Evolutionary conservation across 768 basidiomycete species (phyloP).

Genomic region (Mycena polygramma): DNA sequence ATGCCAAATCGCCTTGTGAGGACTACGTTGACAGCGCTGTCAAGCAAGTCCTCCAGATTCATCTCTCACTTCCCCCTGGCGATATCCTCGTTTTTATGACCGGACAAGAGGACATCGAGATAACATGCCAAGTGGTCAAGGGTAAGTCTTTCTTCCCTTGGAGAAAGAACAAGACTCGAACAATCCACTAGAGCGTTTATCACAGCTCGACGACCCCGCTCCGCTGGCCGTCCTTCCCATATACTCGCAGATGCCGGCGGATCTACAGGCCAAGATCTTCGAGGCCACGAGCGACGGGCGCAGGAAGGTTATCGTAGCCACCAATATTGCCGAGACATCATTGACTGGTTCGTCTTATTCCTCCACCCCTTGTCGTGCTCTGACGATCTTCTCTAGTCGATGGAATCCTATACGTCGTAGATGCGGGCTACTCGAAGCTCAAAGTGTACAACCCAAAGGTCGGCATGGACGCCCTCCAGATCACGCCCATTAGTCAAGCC

Average conservation of each 20-base stretch:
- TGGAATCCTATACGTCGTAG: conserved; percentile 97
- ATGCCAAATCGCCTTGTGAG: conserved; percentile 97
- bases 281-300: conserved; percentile 94
- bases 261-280: conserved; percentile 98
- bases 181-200: conserved; percentile 78
- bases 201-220: conserved; percentile 91
- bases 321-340: conserved; percentile 99
- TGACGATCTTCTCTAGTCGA: conserved; percentile 71
- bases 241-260: conserved; percentile 99
- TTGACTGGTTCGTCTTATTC: conserved; percentile 75
- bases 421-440: conserved; percentile 96
- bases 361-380: conserved; percentile 31
- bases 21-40: conserved; percentile 99
- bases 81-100: conserved; percentile 99
- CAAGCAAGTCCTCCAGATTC: conserved; percentile 97
- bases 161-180: conserved; percentile 10
- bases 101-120: conserved; percentile 98
- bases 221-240: conserved; percentile 95
- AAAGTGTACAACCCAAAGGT: conserved; percentile 99
- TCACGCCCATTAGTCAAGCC: conserved; percentile 98
- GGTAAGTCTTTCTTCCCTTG: conserved; percentile 62
- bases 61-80: conserved; percentile 91
- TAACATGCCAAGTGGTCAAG: conserved; percentile 93
- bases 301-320: conserved; percentile 97
- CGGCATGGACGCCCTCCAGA: conserved; percentile 99